Base-by-base conservation (phyloP, 2,329 filamentous ascomycete species). In the Cladosporium sp. region DNA sequence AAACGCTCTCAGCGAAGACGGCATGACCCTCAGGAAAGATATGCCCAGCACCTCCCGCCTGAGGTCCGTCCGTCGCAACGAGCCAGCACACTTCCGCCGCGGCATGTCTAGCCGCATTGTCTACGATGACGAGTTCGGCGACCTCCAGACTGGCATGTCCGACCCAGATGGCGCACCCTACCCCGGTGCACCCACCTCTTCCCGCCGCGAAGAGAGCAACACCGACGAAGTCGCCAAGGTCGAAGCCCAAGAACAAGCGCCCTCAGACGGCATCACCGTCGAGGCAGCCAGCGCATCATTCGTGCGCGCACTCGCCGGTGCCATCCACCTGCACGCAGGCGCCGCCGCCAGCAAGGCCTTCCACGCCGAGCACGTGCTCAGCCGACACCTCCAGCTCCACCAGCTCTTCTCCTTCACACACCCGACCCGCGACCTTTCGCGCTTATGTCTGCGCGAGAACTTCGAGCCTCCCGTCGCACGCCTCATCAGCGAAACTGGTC, bases 401-500 rank as follows among this genome's bases (percentile, higher is more conserved):
- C 78, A 78, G 37, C 80, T 99, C 60, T 99, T 99, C 78, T 79
- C 85, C 62, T 97, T 99, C 80, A 82, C 83, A 62, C 82, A 88
- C 58, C 93, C 94, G 0, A 90, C 90, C 25, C 85, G 88, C 63
- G 94, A 99, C 74, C 81, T 99, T 37, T 83, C 84, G 59, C 82
- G 87, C 65, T 80, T 99, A 42, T 99, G 94, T 76, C 86, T 86
- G 5, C 82, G 94, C 60, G 94, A 99, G 77, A 87, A 89, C 62
- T 97, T 97, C 74, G 90, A 95, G 65, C 73, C 84, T 8, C 94
- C 94, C 0, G 83, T 97, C 24, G 94, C 94, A 15, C 85, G 92
- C 58, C 83, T 99, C 55, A 82, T 96, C 66, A 90, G 87, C 66
- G 94, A 99, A 78, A 97, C 94, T 3, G 94, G 94, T 71, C 85